phyloP scores from a whole-genome alignment of 441 rosid species.

The Francoa sonchifolia region DNA sequence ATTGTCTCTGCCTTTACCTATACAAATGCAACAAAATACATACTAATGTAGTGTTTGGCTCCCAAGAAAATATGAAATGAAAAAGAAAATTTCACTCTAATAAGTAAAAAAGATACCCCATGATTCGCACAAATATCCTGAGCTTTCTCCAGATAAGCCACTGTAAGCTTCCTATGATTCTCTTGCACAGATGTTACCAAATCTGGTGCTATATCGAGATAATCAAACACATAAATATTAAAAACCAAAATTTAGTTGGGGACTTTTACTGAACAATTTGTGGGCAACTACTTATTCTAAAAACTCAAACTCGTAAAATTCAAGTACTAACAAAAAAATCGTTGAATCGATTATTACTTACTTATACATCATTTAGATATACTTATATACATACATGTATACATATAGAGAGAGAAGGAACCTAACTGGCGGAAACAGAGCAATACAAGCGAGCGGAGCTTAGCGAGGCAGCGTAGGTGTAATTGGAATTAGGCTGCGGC shows the following conservation, averaged over 20 bases:
- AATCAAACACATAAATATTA: too few relatives aligned
- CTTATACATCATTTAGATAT: too few relatives aligned
- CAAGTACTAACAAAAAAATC: too few relatives aligned
- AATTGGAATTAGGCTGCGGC: slow-evolving; percentile 17
- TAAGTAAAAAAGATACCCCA: slow-evolving; percentile 9
- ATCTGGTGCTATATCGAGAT: slow-evolving; percentile 15
- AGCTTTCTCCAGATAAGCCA: slow-evolving; percentile 14
- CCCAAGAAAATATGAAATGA: neutral
- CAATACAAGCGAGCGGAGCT: slow-evolving; percentile 29
- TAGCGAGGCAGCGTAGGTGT: slow-evolving; percentile 15
- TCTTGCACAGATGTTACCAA: slow-evolving; percentile 8
- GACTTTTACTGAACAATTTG: too few relatives aligned
- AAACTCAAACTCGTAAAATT: too few relatives aligned
- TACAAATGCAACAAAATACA: neutral
- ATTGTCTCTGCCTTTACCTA: slow-evolving; percentile 14
- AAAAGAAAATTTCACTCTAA: neutral
- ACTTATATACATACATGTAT: too few relatives aligned
- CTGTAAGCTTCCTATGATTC: slow-evolving; percentile 13
- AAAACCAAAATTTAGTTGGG: too few relatives aligned
- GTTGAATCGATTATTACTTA: too few relatives aligned
- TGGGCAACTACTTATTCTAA: too few relatives aligned
- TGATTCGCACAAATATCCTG: slow-evolving; percentile 11
- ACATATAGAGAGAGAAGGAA: neutral
- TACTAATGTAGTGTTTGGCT: neutral
- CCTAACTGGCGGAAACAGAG: slow-evolving; percentile 31